Base-by-base conservation (phyloP, 2,329 filamentous ascomycete species). In the Colletotrichum musicola region DNA sequence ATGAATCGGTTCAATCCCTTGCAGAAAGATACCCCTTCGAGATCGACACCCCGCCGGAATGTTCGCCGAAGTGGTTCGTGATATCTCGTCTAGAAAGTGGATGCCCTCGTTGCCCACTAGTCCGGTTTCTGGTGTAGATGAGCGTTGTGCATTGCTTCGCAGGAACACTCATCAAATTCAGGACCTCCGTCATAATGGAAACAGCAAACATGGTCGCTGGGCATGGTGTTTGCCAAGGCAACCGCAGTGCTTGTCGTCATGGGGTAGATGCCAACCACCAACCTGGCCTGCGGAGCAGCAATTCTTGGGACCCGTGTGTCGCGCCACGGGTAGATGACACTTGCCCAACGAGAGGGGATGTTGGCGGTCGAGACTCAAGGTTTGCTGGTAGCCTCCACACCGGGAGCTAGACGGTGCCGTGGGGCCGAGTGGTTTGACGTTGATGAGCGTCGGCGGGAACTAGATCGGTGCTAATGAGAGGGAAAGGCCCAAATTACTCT, bases 371-470 rank as follows among this genome's bases (percentile, higher is more conserved):
- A 57, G 51, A 47, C 40, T 38, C 53, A n/a, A 46, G 25, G 30
- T 59, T 55, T 60, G 13, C 13, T 22, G 50, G 44, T 51, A 42
- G 56, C 40, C 46, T 68, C 50, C 55, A 65, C 62, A 35, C 25
- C 50, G 50, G 55, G 54, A 49, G 30, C 65, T 65, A 60, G 50
- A 44, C 50, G 38, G 54, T 20, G 42, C 49, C 55, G 49, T 65
- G 65, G 61, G 61, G 61, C 62, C 49, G 65, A 63, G 25, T 3
- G 40, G 65, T 69, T 66, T 69, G 62, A 61, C 56, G 50, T 69
- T 69, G 42, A 65, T 60, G 50, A 56, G 40, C 35, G 62, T 18
- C 42, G 7, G 27, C 44, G 25, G 55, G 56, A 65, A 20, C 55
- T 69, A 61, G 56, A n/a, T 16, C 25, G 56, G 30, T 61, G 35